phyloP scores from a whole-genome alignment of 495 filamentous ascomycete genomes.

The Penicillium samsonianum region DNA sequence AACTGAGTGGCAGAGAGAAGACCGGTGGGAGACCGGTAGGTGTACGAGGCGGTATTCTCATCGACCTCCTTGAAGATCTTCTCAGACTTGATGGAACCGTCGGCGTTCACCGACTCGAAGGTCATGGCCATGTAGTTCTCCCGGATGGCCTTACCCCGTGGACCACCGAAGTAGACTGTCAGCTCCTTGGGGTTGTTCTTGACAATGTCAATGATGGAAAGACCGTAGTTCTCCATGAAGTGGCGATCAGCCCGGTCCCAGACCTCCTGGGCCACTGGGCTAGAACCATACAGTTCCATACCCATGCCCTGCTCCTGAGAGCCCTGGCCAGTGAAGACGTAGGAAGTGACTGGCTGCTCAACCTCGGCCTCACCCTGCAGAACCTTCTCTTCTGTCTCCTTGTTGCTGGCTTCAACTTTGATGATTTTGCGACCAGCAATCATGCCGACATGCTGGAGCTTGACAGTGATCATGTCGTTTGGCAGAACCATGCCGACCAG shows the following conservation, averaged over 20 bases:
- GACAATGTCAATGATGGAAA: slow-evolving; percentile 97
- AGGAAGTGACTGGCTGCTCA: slow-evolving; percentile 95
- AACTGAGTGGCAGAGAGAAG: slow-evolving; percentile 98
- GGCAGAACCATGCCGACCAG: slow-evolving; percentile 98
- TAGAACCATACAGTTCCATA: slow-evolving; percentile 96
- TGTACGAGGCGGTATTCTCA: slow-evolving; percentile 90
- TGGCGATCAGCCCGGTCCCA: slow-evolving; percentile 98
- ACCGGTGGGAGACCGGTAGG: slow-evolving; percentile 92
- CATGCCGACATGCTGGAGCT: slow-evolving; percentile 96
- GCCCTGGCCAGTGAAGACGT: slow-evolving; percentile 98
- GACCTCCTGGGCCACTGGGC: slow-evolving; percentile 90
- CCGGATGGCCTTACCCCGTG: slow-evolving; percentile 93
- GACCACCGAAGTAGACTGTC: slow-evolving; percentile 96
- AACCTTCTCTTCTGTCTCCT: slow-evolving; percentile 93
- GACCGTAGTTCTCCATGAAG: slow-evolving; percentile 98
- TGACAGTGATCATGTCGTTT: slow-evolving; percentile 91
- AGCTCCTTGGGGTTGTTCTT: slow-evolving; percentile 99
- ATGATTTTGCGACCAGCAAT: slow-evolving; percentile 97
- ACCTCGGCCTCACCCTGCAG: slow-evolving; percentile 94
- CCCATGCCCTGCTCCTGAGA: slow-evolving; percentile 99
- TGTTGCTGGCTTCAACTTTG: slow-evolving; percentile 92
- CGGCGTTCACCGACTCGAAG: slow-evolving; percentile 89
- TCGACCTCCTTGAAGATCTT: slow-evolving; percentile 98
- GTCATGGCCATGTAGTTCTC: slow-evolving; percentile 99
- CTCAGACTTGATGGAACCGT: slow-evolving; percentile 93